These are phyloP conservation scores for Populus nigra DNA, from an alignment of 345 rosid species.

Conservation along the genomic window DNA sequence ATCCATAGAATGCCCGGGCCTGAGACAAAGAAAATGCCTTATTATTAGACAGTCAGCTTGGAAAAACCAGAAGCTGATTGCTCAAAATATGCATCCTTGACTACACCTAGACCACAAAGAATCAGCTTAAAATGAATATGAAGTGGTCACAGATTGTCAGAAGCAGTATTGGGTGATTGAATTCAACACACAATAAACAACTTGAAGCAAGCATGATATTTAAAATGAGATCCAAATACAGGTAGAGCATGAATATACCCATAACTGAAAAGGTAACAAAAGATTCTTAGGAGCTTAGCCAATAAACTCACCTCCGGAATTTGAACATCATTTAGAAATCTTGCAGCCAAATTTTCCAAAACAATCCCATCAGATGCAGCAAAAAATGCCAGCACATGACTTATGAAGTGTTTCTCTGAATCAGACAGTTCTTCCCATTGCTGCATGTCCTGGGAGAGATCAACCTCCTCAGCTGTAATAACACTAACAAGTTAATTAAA, in stretches of 20 bases:
- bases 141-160: background rate
- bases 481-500: background rate
- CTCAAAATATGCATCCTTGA: constrained; percentile 5
- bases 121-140: background rate
- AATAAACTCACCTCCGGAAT: constrained; percentile 63
- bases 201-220: background rate
- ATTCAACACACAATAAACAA: background rate
- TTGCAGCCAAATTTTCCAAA: constrained; percentile 81
- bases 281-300: background rate
- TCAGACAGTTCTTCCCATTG: constrained; percentile 66
- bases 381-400: constrained; percentile 82
- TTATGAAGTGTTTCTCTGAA: constrained; percentile 74
- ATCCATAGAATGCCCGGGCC: constrained; percentile 93
- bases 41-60: constrained; percentile 20
- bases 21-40: constrained; percentile 29
- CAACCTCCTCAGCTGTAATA: constrained; percentile 84
- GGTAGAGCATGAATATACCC: background rate
- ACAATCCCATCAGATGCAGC: constrained; percentile 97
- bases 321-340: constrained; percentile 83
- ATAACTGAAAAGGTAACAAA: background rate
- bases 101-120: background rate
- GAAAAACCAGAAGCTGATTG: background rate
- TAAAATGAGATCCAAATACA: background rate
- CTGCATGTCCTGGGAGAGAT: constrained; percentile 75
- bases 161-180: background rate